Base-by-base conservation (phyloP, 1,284 basidiomycete genomes). In the Moesziomyces parantarcticus region DNA sequence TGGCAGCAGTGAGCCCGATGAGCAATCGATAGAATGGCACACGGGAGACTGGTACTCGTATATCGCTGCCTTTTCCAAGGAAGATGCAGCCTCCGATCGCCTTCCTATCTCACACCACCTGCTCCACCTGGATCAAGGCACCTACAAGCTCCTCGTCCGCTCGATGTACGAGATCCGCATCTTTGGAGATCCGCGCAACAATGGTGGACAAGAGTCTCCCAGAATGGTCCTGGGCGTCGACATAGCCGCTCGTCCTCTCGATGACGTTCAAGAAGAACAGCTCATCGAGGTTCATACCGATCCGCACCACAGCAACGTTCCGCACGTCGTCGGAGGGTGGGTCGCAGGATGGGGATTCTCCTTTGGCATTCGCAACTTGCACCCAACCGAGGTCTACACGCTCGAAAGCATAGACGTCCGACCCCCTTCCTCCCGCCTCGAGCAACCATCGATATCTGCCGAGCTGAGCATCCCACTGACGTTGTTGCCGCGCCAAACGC, bases 31-130 rank as follows among this genome's bases (percentile, higher is more conserved):
- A 29, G 50, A 63, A 46, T 77, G 75, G 73, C 63, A 73, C 44
- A 72, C 50, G 1, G 75, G 73, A 21, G 75, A 77, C 49, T 73
- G 56, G 61, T 77, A 77, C 55, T 68, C 61, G 26, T 77, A 77
- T 56, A 72, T 73, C 10, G 60, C 57, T 23, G 58, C 54, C 0
- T 57, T 62, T 34, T 36, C 59, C 1, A 45, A 50, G 7, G 56
- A 75, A 25, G 50, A 48, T 29, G 11, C 14, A 14, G 29, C 22
- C 5, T 26, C 50, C 8, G 1, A 23, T 2, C 14, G 22, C 4
- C 47, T 51, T 14, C 47, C 60, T 1, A 57, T 58, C 40, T 61
- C 64, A 5, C 67, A 74, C 5, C 75, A 77, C 26, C 39, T 67
- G 14, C 1, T 77, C 0, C 49, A 54, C 18, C 48, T 75, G 0